Evolutionary conservation across 257 asterid species (phyloP).

Genomic region (Mentha longifolia): DNA sequence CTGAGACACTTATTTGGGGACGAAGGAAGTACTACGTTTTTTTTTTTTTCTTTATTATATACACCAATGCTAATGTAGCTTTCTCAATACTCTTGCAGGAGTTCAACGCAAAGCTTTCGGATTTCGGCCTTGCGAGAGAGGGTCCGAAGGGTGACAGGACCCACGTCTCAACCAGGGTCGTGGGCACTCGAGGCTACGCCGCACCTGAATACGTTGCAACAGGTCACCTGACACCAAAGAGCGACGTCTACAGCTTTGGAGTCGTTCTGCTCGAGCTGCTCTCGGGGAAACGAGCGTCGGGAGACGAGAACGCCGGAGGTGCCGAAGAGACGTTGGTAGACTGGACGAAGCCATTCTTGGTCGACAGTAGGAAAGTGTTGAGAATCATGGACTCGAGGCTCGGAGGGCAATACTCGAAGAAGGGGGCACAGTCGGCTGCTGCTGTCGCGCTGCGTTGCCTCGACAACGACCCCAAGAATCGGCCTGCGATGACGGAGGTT

Average conservation of each 20-base stretch:
- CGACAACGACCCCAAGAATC: slow-evolving; percentile 41
- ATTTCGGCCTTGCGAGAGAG: slow-evolving; percentile 62
- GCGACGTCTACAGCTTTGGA: slow-evolving; percentile 62
- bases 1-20: too few species aligned
- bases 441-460: slow-evolving; percentile 51
- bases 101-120: slow-evolving; percentile 60
- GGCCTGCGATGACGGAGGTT: slow-evolving; percentile 56
- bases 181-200: slow-evolving; percentile 63
- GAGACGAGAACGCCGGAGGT: slow-evolving; percentile 59
- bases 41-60: background rate
- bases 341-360: slow-evolving; percentile 59
- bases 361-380: slow-evolving; percentile 51
- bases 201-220: slow-evolving; percentile 67
- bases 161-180: slow-evolving; percentile 59
- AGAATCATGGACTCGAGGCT: slow-evolving; percentile 64
- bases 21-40: too few species aligned
- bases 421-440: slow-evolving; percentile 54
- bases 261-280: slow-evolving; percentile 57
- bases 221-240: slow-evolving; percentile 58
- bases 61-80: slow-evolving; percentile 4
- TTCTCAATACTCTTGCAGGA: slow-evolving; percentile 35
- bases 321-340: slow-evolving; percentile 58
- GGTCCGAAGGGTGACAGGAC: slow-evolving; percentile 61
- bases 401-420: slow-evolving; percentile 61
- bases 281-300: slow-evolving; percentile 59